Conservation (phyloP, 2,329 filamentous ascomycete species). For the Biscogniauxia mediterranea region DNA sequence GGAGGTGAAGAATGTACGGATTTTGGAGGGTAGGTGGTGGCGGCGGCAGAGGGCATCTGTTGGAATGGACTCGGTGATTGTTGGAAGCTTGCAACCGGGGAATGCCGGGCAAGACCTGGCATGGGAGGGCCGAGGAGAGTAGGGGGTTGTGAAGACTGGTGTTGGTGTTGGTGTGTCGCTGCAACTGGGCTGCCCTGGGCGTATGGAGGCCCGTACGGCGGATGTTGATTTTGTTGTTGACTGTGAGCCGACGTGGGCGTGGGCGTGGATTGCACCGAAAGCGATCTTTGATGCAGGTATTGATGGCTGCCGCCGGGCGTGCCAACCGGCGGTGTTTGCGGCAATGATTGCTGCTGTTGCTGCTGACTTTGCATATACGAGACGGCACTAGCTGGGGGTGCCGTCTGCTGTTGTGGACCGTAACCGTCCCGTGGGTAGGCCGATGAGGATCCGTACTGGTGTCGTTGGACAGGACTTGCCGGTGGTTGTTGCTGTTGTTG, state of each 20-base stretch:
- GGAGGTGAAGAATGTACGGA: conserved; percentile 34
- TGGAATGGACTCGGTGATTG: conserved; percentile 62
- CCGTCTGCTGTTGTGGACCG: conserved; percentile 35
- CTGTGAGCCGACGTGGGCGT: conserved; percentile 63
- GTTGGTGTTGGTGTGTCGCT: conserved; percentile 40
- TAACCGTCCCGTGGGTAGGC: conserved; percentile 46
- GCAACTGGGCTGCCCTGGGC: conserved; percentile 53
- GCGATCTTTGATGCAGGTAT: conserved; percentile 48
- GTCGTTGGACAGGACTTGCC: conserved; percentile 50
- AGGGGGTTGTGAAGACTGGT: conserved; percentile 50
- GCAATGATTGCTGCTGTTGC: conserved; percentile 34
- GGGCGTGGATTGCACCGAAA: conserved; percentile 57
- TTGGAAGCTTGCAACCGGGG: conserved; percentile 40
- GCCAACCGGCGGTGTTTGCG: conserved; percentile 51
- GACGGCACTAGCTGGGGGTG: conserved; percentile 32
- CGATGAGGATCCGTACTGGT: conserved; percentile 48
- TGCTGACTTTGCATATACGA: conserved; percentile 42
- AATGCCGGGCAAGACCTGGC: conserved; percentile 42
- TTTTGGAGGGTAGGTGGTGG: conserved; percentile 29
- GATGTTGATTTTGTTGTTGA: conserved; percentile 41
- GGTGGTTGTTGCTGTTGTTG: conserved; percentile 35
- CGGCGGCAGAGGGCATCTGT: conserved; percentile 42
- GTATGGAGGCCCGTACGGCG: conserved; percentile 47
- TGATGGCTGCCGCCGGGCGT: conserved; percentile 37
- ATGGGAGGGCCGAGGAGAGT: conserved; percentile 53